A percentile compares a stretch with the other conserved stretches of the same genome.
Conservation (phyloP, 31 red algal genomes). For the Odonthalia washingtoniensis region DNA sequence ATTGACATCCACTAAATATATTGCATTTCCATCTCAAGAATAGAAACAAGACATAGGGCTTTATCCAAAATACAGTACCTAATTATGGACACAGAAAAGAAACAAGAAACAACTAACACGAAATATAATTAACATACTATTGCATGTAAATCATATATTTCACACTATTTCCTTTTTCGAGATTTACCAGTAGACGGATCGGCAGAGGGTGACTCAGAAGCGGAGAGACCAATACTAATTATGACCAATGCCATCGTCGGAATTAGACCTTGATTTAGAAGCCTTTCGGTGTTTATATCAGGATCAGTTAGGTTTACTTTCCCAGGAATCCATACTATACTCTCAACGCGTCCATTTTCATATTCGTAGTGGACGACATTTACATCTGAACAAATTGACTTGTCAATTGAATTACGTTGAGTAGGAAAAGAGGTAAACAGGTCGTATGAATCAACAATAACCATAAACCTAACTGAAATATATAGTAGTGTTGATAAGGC, state of each 20-base stretch:
- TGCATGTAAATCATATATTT: no score
- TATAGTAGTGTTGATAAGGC: slow-evolving; percentile 13
- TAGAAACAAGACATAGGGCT: no score
- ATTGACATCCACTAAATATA: no score
- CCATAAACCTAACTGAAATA: not conserved
- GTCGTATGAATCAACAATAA: slow-evolving; percentile 21
- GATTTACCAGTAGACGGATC: not conserved
- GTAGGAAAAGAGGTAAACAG: slow-evolving; percentile 25
- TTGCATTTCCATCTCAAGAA: no score
- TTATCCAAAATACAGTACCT: no score
- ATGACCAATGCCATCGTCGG: not conserved
- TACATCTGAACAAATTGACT: slow-evolving; percentile 2
- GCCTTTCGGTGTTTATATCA: slow-evolving; percentile 28
- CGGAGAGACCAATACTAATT: not conserved
- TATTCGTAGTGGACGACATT: slow-evolving; percentile 15
- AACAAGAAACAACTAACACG: no score
- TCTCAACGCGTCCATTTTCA: slow-evolving; percentile 16
- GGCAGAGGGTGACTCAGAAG: not conserved
- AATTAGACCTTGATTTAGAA: not conserved
- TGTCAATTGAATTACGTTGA: no score
- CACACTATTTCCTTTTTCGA: not conserved
- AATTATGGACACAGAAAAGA: no score
- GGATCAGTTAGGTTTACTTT: slow-evolving; percentile 36
- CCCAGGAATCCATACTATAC: slow-evolving; percentile 32
- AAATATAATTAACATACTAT: no score